Evolutionary conservation across 352 stramenopile species (phyloP), one percentile per base, ranked within the genome.

Genomic region (Phytophthora quininea): DNA sequence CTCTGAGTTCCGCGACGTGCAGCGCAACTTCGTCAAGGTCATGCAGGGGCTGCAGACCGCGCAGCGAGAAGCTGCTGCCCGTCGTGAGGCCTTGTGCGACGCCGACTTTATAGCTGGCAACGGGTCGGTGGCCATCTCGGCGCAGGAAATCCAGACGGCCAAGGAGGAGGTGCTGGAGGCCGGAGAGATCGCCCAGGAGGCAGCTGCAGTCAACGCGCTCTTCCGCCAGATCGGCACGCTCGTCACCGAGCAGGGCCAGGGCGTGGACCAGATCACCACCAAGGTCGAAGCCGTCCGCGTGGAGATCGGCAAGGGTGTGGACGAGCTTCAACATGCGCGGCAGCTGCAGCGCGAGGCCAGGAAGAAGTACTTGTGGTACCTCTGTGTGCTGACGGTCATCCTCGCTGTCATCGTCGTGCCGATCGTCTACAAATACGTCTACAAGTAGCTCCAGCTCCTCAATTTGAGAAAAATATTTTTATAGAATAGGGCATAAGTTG

Each of bases 141-240:
- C 74, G 2, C 68, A 88, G 38, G 84, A 95, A 30, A 71, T 95
- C 46, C 82, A 95, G 47, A 73, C 73, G n/a, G 84, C 86, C 0
- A 92, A 95, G 42, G 86, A 93, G 46, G 85, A 92, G 35, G 77
- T 90, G n/a, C 69, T 84, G 14, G 82, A 90, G 56, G 80, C 84
- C 11, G 69, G 83, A 10, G 77, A 90, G 62, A 82, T 95, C 45
- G 81, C 74, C 3, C 56, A 71, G 35, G 86, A 93, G 56, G 83
- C 85, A 10, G 77, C 86, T 19, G 69, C 86, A 14, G 82, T 95
- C 15, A 89, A 89, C 54, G 76, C 86, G 19, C 62, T 91, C 5
- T 93, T 93, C 68, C 83, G 78, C 35, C 70, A 93, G 54, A 82
- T 92, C 1, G 81, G 81, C 31, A 64, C 68, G n/a, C 77, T 93